A percentile compares a stretch with the other conserved stretches of the same genome.
These are phyloP conservation scores for Candida frijolesensis DNA, from an alignment of 1,139 yeast species.

Conservation along the genomic window DNA sequence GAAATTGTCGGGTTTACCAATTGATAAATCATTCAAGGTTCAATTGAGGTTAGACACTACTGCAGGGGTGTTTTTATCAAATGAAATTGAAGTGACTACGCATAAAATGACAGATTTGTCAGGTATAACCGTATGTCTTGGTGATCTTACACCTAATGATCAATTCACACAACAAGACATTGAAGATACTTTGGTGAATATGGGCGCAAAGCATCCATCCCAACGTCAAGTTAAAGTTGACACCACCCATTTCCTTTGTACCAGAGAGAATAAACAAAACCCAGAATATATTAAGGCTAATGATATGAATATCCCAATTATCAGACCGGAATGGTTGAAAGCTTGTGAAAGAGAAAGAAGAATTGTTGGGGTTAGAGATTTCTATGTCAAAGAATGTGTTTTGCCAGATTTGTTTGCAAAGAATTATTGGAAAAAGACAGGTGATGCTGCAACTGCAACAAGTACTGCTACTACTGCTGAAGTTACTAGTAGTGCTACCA, in stretches of 20 bases:
- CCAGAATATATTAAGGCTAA: constrained; percentile 76
- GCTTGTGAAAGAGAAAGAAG: constrained; percentile 91
- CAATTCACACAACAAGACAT: constrained; percentile 64
- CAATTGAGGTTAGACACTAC: constrained; percentile 83
- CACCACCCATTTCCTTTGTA: constrained; percentile 91
- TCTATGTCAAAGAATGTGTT: constrained; percentile 59
- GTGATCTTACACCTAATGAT: constrained; percentile 69
- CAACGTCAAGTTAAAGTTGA: constrained; percentile 79
- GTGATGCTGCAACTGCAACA: neutral
- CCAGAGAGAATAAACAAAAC: constrained; percentile 58
- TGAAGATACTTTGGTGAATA: constrained; percentile 58
- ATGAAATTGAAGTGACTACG: constrained; percentile 69
- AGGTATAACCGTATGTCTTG: constrained; percentile 91
- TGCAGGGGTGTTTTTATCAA: constrained; percentile 80
- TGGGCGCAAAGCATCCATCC: constrained; percentile 76
- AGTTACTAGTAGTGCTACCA: neutral
- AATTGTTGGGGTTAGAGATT: constrained; percentile 90
- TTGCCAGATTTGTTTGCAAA: constrained; percentile 49
- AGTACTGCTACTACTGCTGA: neutral
- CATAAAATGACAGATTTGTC: constrained; percentile 96
- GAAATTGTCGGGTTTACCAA: constrained; percentile 87
- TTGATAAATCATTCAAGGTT: constrained; percentile 80
- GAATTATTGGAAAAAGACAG: constrained; percentile 40
- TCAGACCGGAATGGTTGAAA: constrained; percentile 95
- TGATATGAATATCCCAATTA: constrained; percentile 88